Evolutionary conservation across 768 basidiomycete species (phyloP).

Genomic region (Amanita molliuscula): DNA sequence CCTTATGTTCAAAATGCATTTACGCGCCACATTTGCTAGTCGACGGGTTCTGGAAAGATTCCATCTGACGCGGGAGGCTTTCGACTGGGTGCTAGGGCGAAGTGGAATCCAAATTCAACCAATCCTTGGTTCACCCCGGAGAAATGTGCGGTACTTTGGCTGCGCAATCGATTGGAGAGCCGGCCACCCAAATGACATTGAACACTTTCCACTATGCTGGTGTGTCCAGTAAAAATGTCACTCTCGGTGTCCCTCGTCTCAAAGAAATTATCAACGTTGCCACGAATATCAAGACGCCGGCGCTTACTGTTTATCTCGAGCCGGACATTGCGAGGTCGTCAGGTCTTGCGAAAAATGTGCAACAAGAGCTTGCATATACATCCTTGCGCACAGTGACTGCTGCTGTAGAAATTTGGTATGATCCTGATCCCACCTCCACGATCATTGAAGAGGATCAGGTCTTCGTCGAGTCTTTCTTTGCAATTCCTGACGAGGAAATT

Average conservation of each 20-base stretch:
- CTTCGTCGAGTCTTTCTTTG: conserved; percentile 98
- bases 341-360: conserved; percentile 71
- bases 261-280: conserved; percentile 99
- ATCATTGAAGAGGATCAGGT: conserved; percentile 94
- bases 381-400: conserved; percentile 90
- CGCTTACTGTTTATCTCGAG: conserved; percentile 83
- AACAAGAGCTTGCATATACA: conserved; percentile 90
- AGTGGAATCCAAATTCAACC: conserved; percentile 93
- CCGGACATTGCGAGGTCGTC: conserved; percentile 55
- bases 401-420: conserved; percentile 96
- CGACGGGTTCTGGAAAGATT: conserved; percentile 82
- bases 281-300: conserved; percentile 96
- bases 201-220: conserved; percentile 99
- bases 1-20: conserved; percentile 86
- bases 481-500: conserved; percentile 95
- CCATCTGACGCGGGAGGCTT: conserved; percentile 87
- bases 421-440: conserved; percentile 84
- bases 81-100: conserved; percentile 98
- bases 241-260: conserved; percentile 96
- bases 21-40: conserved; percentile 80
- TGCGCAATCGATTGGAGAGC: conserved; percentile 98
- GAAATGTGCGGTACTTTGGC: conserved; percentile 99
- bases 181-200: conserved; percentile 98
- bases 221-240: conserved; percentile 99
- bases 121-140: conserved; percentile 83